phyloP scores from a whole-genome alignment of 257 asterid species.

The Solanum tacnaense region DNA sequence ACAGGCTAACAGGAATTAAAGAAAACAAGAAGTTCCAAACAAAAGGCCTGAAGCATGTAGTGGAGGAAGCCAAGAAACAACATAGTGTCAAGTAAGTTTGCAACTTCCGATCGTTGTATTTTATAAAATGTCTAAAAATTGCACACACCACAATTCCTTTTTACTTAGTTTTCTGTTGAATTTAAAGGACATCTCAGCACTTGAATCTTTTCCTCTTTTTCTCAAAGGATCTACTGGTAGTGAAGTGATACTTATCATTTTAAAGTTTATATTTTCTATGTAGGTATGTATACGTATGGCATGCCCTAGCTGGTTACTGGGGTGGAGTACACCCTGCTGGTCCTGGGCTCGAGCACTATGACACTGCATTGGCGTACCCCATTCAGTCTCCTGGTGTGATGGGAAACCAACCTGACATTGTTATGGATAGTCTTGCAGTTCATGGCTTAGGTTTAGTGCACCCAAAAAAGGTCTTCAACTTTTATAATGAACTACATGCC shows the following conservation, averaged over 20 bases:
- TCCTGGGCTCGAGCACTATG: slow-evolving; percentile 82
- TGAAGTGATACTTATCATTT: background rate
- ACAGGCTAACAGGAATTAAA: slow-evolving; percentile 73
- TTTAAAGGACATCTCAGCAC: background rate
- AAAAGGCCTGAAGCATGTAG: slow-evolving; percentile 70
- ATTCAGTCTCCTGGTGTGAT: slow-evolving; percentile 85
- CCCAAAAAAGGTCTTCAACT: slow-evolving; percentile 82
- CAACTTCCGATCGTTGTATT: background rate
- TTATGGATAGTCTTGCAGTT: slow-evolving; percentile 89
- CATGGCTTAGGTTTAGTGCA: slow-evolving; percentile 88
- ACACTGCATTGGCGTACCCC: slow-evolving; percentile 74
- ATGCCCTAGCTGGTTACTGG: slow-evolving; percentile 96
- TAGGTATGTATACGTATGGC: slow-evolving; percentile 86
- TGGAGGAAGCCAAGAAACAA: slow-evolving; percentile 49
- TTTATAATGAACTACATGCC: slow-evolving; percentile 89
- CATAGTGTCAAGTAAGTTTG: slow-evolving; percentile 55
- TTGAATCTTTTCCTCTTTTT: background rate
- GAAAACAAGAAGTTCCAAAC: slow-evolving; percentile 75
- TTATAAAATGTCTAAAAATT: background rate
- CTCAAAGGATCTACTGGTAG: background rate
- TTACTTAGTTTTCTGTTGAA: background rate
- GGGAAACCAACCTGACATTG: slow-evolving; percentile 96
- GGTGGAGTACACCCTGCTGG: slow-evolving; percentile 95
- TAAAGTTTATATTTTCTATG: background rate
- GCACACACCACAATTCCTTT: background rate